These are phyloP conservation scores for Cotoneaster glaucophyllus DNA, from an alignment of 306 rosid species.

Conservation along the genomic window DNA sequence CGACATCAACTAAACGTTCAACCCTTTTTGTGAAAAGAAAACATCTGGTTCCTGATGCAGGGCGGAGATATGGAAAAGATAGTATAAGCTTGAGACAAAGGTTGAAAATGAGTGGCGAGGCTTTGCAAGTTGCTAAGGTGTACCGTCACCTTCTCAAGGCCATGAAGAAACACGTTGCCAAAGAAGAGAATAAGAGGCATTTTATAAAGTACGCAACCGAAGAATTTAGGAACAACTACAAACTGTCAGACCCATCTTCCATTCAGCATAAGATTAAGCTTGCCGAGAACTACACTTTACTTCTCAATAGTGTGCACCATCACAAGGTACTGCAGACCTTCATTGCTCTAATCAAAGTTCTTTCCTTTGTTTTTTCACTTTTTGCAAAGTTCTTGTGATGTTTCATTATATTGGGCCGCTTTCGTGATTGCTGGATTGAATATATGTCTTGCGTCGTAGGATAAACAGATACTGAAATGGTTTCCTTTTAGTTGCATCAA, in stretches of 20 bases:
- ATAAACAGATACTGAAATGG: neutral
- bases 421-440: neutral
- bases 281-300: slow-evolving; percentile 58
- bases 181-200: slow-evolving; percentile 57
- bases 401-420: neutral
- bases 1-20: neutral
- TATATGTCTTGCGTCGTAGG: neutral
- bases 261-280: slow-evolving; percentile 64
- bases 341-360: neutral
- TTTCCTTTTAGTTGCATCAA: neutral
- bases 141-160: slow-evolving; percentile 77
- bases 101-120: slow-evolving; percentile 49
- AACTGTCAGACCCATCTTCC: slow-evolving; percentile 36
- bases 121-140: slow-evolving; percentile 48
- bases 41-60: slow-evolving; percentile 7
- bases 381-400: neutral
- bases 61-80: slow-evolving; percentile 5
- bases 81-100: neutral
- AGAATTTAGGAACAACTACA: slow-evolving; percentile 48
- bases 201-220: slow-evolving; percentile 51
- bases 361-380: neutral
- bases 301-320: slow-evolving; percentile 79
- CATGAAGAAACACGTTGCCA: slow-evolving; percentile 59
- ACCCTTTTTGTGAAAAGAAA: neutral
- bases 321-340: slow-evolving; percentile 50